phyloP scores from a whole-genome alignment of 1,284 basidiomycete genomes.

The Chalciporus piperatoides region DNA sequence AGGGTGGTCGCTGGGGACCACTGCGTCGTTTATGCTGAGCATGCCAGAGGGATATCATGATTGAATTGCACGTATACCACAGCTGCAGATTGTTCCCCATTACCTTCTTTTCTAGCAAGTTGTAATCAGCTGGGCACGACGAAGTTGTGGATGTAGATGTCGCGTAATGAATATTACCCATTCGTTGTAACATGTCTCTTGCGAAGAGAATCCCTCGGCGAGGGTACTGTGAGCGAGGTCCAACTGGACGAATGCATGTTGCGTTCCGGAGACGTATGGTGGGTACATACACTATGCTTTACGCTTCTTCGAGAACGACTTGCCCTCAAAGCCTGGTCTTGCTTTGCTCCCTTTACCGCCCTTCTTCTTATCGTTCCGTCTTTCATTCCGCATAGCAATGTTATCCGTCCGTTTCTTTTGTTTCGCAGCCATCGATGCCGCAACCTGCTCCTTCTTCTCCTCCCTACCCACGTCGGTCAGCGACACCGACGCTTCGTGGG shows the following conservation, averaged over 20 bases:
- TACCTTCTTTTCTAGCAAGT: background rate
- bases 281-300: background rate
- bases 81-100: too few relatives aligned
- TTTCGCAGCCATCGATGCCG: slow-evolving; percentile 70
- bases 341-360: slow-evolving; percentile 66
- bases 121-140: slow-evolving; percentile 8
- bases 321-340: slow-evolving; percentile 80
- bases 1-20: too few relatives aligned
- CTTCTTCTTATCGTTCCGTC: slow-evolving; percentile 71
- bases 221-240: too few relatives aligned
- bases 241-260: background rate
- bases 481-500: too few relatives aligned
- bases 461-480: slow-evolving; percentile 49
- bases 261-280: background rate
- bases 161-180: too few relatives aligned
- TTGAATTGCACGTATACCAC: too few relatives aligned
- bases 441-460: slow-evolving; percentile 76
- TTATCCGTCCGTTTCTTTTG: slow-evolving; percentile 90
- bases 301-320: slow-evolving; percentile 57
- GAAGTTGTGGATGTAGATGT: too few relatives aligned
- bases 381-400: slow-evolving; percentile 77
- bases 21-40: too few relatives aligned
- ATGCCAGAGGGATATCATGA: too few relatives aligned
- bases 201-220: too few relatives aligned
- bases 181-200: too few relatives aligned